A percentile compares a stretch with the other conserved stretches of the same genome.
phyloP scores from a whole-genome alignment of 495 filamentous ascomycete species.

The Oleoguttula mirabilis region DNA sequence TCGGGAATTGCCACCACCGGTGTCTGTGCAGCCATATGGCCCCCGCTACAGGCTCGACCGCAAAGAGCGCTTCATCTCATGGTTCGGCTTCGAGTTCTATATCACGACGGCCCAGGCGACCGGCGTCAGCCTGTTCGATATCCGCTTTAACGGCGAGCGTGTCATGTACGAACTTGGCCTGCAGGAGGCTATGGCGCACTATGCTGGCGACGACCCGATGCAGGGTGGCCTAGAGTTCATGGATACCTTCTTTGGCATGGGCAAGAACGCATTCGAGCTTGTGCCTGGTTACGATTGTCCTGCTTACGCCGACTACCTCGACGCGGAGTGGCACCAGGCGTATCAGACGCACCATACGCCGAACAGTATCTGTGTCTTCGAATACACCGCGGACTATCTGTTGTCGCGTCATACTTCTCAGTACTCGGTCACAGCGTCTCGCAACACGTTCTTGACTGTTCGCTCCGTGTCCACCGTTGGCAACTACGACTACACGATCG shows the following conservation, averaged over 20 bases:
- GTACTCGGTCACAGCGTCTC: conserved; percentile 29
- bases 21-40: conserved; percentile 33
- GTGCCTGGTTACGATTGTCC: conserved; percentile 43
- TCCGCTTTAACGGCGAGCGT: conserved; percentile 41
- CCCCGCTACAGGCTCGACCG: conserved; percentile 18
- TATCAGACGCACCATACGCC: conserved; percentile 33
- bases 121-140: conserved; percentile 37
- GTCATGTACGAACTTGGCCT: conserved; percentile 45
- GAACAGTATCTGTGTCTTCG: conserved; percentile 41
- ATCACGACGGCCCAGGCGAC: conserved; percentile 34
- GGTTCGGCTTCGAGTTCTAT: conserved; percentile 42
- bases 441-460: conserved; percentile 37
- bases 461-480: conserved; percentile 40
- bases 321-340: conserved; percentile 29
- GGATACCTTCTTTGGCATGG: conserved; percentile 39
- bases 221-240: conserved; percentile 28
- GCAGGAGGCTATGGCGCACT: conserved; percentile 45
- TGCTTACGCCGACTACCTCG: conserved; percentile 36
- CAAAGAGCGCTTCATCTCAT: conserved; percentile 14
- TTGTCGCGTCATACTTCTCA: conserved; percentile 33
- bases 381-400: conserved; percentile 34
- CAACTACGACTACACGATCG: conserved; percentile 44
- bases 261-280: conserved; percentile 35
- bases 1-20: conserved; percentile 33
- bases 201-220: conserved; percentile 40